These are phyloP conservation scores for Paraurostyla sp. DNA, from an alignment of 73 alveolate genomes.

Conservation along the genomic window DNA sequence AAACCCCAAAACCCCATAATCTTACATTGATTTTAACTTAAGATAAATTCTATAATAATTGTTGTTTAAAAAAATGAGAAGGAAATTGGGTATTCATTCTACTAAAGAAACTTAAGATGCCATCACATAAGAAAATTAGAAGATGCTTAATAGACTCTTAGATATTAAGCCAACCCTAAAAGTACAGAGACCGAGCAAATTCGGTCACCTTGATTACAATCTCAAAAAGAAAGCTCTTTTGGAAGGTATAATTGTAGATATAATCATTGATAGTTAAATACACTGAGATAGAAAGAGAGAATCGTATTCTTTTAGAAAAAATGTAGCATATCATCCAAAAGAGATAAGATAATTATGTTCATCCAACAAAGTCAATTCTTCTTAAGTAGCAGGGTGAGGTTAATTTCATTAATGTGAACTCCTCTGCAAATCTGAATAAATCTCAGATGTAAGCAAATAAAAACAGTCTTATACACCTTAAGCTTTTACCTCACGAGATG, in stretches of 20 bases:
- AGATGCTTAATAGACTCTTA: background rate
- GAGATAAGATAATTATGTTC: background rate
- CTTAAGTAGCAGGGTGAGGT: background rate
- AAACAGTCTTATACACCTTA: background rate
- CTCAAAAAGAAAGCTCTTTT: background rate
- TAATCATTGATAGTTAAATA: constrained; percentile 64
- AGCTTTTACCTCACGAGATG: background rate
- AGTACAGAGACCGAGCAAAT: background rate
- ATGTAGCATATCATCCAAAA: constrained; percentile 68
- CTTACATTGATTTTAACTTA: too few relatives aligned
- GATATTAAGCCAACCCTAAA: background rate
- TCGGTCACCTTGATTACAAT: background rate
- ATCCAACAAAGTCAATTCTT: background rate
- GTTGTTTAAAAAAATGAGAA: too few relatives aligned
- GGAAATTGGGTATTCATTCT: background rate
- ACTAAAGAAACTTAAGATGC: background rate
- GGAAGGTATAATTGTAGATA: background rate
- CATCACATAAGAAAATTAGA: background rate
- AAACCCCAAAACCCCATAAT: too few relatives aligned
- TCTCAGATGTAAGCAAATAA: background rate
- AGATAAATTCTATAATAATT: too few relatives aligned
- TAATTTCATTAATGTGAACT: background rate
- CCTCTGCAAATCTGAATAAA: background rate
- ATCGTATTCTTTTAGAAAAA: constrained; percentile 82
- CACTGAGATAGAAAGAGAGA: constrained; percentile 87